Conservation (phyloP, 306 rosid species). For the Cucumis melo region DNA sequence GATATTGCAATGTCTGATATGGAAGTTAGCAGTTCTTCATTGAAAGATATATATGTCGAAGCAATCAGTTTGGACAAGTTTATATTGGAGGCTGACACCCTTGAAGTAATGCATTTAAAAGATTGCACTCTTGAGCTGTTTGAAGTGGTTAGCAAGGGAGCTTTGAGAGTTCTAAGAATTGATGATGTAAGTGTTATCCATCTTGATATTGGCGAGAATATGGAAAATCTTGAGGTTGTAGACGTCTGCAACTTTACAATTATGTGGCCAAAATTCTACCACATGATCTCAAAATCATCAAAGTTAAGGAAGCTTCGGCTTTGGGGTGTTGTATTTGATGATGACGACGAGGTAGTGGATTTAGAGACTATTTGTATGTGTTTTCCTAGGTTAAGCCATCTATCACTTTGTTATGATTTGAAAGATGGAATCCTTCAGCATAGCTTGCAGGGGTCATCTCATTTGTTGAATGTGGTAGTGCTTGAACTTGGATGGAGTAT, state of each 20-base stretch:
- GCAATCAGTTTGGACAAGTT: slow-evolving; percentile 61
- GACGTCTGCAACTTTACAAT: slow-evolving; percentile 61
- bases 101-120: slow-evolving; percentile 48
- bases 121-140: slow-evolving; percentile 53
- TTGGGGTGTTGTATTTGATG: slow-evolving; percentile 65
- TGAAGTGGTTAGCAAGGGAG: slow-evolving; percentile 49
- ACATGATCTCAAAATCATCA: slow-evolving; percentile 56
- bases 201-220: slow-evolving; percentile 55
- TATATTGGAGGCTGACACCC: slow-evolving; percentile 38
- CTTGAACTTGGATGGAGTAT: slow-evolving; percentile 79
- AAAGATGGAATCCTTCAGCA: slow-evolving; percentile 45
- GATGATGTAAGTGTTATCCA: slow-evolving; percentile 58
- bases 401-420: slow-evolving; percentile 57
- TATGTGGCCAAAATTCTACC: slow-evolving; percentile 63
- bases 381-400: slow-evolving; percentile 46
- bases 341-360: slow-evolving; percentile 67
- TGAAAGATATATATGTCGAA: slow-evolving; percentile 53
- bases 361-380: slow-evolving; percentile 52
- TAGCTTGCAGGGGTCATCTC: slow-evolving; percentile 57
- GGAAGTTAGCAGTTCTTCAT: slow-evolving; percentile 51
- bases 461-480: slow-evolving; percentile 42
- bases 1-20: slow-evolving; percentile 72
- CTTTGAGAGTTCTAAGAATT: slow-evolving; percentile 40
- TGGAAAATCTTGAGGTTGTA: slow-evolving; percentile 62
- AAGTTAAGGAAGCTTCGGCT: slow-evolving; percentile 46